Evolutionary conservation across 2,329 filamentous ascomycete genomes (phyloP), one percentile per base, ranked within the genome.

Genomic region (Nakataea oryzae): DNA sequence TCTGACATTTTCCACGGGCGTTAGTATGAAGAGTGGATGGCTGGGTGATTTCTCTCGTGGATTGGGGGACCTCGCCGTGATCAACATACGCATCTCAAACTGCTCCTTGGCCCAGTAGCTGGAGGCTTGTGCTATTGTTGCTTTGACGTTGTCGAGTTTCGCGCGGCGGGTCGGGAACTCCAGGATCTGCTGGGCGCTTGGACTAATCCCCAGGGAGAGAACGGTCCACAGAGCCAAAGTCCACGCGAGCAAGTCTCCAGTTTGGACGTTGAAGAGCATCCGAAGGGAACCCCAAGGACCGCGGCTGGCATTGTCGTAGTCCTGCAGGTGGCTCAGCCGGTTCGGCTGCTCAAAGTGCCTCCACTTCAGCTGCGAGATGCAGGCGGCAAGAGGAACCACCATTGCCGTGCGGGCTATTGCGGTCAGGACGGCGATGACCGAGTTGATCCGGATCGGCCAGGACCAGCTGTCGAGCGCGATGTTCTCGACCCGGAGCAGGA

Each of bases 331-430:
- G 24, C 63, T 54, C 14, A 74, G 64, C 41, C 41, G 5, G 41
- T 50, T 50, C 28, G 58, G 62, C 17, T 62, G 66, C 11, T 63
- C 54, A 60, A 70, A 71, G 61, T 71, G 67, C 11, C 64, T 21
- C 74, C 74, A 76, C 65, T 75, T 75, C 41, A 74, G 65, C 63
- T 76, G 74, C 54, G 69, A 67, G 34, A 75, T 64, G 54, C 70
- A 70, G 29, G 70, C 67, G 2, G 71, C 68, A 14, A 73, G 62
- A 11, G 69, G 66, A 5, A 73, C 65, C 57, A 75, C 63, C 58
- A 75, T 64, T 3, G 70, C 62, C 3, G 70, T 63, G 59, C 73
- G 74, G 5, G 62, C 65, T 13, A 72, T 55, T 4, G 70, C 74
- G 4, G 71, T 69, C 30, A 76, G 66, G 60, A 73, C 62, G 5